Evolutionary conservation across 106 monocot genomes (phyloP).

Genomic region (Triglochin maritima): DNA sequence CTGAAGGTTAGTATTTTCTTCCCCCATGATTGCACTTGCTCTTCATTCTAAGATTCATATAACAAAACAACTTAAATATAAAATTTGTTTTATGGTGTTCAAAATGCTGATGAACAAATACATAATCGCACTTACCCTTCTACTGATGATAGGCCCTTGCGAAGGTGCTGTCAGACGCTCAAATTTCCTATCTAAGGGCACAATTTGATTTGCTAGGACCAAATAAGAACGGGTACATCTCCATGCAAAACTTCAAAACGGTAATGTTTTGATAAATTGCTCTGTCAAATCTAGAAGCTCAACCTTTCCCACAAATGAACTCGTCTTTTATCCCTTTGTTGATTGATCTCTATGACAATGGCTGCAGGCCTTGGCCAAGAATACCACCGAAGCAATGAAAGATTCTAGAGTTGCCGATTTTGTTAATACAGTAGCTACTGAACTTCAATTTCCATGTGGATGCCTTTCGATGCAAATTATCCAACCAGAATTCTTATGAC

Average conservation of each 20-base stretch:
- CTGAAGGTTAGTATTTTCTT: conserved; percentile 32
- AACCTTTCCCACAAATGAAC: too few relatives aligned
- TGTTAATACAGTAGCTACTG: conserved; percentile 37
- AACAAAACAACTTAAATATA: too few relatives aligned
- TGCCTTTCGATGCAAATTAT: too few relatives aligned
- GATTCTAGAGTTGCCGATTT: conserved; percentile 86
- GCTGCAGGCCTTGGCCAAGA: conserved; percentile 57
- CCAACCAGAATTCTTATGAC: too few relatives aligned
- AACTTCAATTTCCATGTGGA: background rate
- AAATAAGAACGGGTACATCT: conserved; percentile 73
- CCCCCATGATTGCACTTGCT: background rate
- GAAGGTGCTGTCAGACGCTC: conserved; percentile 45
- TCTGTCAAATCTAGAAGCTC: too few relatives aligned
- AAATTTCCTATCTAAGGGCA: conserved; percentile 56
- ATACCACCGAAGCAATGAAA: conserved; percentile 85
- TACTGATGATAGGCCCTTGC: conserved; percentile 61
- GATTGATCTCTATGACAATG: too few relatives aligned
- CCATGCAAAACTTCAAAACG: conserved; percentile 67
- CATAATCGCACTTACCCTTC: background rate
- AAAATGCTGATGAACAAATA: background rate
- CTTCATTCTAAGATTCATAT: background rate
- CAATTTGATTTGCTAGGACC: conserved; percentile 74
- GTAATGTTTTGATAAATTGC: conserved; percentile 13
- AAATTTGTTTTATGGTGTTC: too few relatives aligned
- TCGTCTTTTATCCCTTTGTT: too few relatives aligned